Percentiles rank a stretch among this genome's conserved stretches.
These are phyloP conservation scores for Neocallimastix lanati DNA, from an alignment of 192 early-diverging fungal genomes.

Conservation along the genomic window DNA sequence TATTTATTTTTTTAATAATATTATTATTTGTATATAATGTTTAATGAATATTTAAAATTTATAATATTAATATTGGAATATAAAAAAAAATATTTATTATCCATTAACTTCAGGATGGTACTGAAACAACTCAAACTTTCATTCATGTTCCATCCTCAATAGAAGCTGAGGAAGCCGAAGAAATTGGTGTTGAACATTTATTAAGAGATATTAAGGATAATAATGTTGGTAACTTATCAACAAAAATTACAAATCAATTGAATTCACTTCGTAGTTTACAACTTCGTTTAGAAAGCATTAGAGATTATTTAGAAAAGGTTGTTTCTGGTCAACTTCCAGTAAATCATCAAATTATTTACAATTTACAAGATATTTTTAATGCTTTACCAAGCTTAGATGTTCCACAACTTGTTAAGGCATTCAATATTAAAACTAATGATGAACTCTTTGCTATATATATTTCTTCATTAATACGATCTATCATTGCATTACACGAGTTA, in stretches of 20 bases:
- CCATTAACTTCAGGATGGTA: conserved; percentile 75
- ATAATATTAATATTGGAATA: too few relatives aligned
- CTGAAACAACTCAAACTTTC: conserved; percentile 89
- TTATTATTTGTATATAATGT: too few relatives aligned
- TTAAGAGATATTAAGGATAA: conserved; percentile 97
- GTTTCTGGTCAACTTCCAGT: conserved; percentile 68
- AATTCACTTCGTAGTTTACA: conserved; percentile 80
- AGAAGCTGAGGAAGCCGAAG: conserved; percentile 98
- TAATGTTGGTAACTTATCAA: conserved; percentile 81
- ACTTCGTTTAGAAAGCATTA: conserved; percentile 66
- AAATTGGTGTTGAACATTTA: conserved; percentile 97
- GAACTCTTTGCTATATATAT: conserved; percentile 88
- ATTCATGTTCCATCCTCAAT: conserved; percentile 87
- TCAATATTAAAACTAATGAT: conserved; percentile 89
- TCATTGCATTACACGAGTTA: conserved; percentile 90
- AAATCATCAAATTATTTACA: conserved; percentile 94
- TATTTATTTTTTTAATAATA: too few relatives aligned
- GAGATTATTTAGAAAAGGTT: conserved; percentile 74
- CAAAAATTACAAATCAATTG: conserved; percentile 80
- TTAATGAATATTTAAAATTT: too few relatives aligned
- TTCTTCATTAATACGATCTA: conserved; percentile 71
- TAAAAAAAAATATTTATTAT: too few relatives aligned
- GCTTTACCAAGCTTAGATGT: conserved; percentile 79
- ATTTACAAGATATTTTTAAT: conserved; percentile 97
- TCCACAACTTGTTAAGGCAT: conserved; percentile 56